These are phyloP conservation scores for Boeremia exigua DNA, from an alignment of 2,329 filamentous ascomycete genomes.

Conservation along the genomic window DNA sequence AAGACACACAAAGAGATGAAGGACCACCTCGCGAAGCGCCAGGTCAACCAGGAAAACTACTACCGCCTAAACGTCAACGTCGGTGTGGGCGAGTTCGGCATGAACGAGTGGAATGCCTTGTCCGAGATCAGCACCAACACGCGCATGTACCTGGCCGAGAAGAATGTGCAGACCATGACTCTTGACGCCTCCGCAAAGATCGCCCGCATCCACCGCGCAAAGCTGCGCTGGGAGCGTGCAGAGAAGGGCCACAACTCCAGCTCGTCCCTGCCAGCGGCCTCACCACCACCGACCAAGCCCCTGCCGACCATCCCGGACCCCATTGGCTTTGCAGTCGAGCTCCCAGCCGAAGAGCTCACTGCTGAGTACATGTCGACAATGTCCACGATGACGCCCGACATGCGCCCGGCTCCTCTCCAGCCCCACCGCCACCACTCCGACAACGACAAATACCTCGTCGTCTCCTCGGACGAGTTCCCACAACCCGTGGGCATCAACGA, in stretches of 20 bases:
- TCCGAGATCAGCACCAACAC: conserved; percentile 95
- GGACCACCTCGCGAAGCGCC: conserved; percentile 76
- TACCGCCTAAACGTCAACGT: conserved; percentile 96
- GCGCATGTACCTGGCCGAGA: conserved; percentile 76
- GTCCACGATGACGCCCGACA: conserved; percentile 22
- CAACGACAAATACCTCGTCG: conserved; percentile 62
- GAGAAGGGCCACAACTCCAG: conserved; percentile 41
- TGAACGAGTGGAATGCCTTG: conserved; percentile 98
- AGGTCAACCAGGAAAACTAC: conserved; percentile 88
- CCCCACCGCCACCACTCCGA: conserved; percentile 29
- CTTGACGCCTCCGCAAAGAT: conserved; percentile 78
- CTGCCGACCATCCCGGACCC: conserved; percentile 48
- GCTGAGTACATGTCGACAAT: conserved; percentile 42
- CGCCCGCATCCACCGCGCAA: conserved; percentile 80
- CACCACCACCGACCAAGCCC: conserved; percentile 40
- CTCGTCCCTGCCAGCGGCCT: conserved; percentile 29
- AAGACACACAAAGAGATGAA: conserved; percentile 87
- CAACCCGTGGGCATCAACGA: conserved; percentile 51
- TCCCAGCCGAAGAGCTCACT: conserved; percentile 62
- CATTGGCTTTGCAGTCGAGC: conserved; percentile 60
- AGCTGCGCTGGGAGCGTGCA: conserved; percentile 67
- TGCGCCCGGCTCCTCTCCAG: conserved; percentile 48
- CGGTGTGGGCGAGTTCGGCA: conserved; percentile 94
- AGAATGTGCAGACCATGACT: conserved; percentile 78
- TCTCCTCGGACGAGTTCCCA: conserved; percentile 64